Percentiles rank a stretch among this genome's conserved stretches.
Conservation (phyloP, 2,329 filamentous ascomycete genomes). For the Ophiocordyceps camponoti-leonardi region DNA sequence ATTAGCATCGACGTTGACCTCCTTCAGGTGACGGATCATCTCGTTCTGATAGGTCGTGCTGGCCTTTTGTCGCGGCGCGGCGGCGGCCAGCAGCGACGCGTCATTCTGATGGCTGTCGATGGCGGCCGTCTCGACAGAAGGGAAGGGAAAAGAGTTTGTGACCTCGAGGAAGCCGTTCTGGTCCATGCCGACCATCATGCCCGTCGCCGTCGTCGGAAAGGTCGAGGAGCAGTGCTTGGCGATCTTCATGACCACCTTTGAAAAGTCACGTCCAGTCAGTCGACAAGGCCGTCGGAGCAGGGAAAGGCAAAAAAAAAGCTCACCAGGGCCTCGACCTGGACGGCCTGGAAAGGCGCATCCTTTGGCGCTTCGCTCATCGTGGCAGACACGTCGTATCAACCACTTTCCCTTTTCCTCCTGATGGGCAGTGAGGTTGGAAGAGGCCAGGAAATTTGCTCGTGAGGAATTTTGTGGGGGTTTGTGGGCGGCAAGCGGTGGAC, state of each 20-base stretch:
- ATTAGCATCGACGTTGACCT: slow-evolving; percentile 97
- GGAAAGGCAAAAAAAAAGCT: slow-evolving; percentile 21
- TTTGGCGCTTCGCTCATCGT: slow-evolving; percentile 44
- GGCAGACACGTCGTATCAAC: slow-evolving; percentile 1
- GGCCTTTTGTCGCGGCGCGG: slow-evolving; percentile 80
- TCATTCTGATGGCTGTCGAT: slow-evolving; percentile 60
- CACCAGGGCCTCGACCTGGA: slow-evolving; percentile 92
- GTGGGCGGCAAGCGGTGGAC: neutral
- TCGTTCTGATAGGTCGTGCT: slow-evolving; percentile 82
- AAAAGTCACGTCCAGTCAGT: too few species aligned
- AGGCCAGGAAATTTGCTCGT: neutral
- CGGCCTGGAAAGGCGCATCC: slow-evolving; percentile 62
- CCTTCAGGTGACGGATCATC: slow-evolving; percentile 91
- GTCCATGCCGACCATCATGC: slow-evolving; percentile 88
- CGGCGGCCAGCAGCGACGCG: slow-evolving; percentile 59
- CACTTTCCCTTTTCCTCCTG: too few species aligned
- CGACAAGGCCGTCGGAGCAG: slow-evolving; percentile 9
- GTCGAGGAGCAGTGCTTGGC: slow-evolving; percentile 82
- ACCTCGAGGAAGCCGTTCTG: slow-evolving; percentile 64
- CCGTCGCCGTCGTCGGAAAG: slow-evolving; percentile 80
- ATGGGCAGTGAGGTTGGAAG: too few species aligned
- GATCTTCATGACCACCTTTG: slow-evolving; percentile 88
- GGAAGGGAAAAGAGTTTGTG: slow-evolving; percentile 92
- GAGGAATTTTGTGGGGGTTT: neutral
- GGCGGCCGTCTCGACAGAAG: slow-evolving; percentile 55